Evolutionary conservation across 257 asterid species (phyloP), one percentile per base, ranked within the genome.

Genomic region (Nicotiana benthamiana): DNA sequence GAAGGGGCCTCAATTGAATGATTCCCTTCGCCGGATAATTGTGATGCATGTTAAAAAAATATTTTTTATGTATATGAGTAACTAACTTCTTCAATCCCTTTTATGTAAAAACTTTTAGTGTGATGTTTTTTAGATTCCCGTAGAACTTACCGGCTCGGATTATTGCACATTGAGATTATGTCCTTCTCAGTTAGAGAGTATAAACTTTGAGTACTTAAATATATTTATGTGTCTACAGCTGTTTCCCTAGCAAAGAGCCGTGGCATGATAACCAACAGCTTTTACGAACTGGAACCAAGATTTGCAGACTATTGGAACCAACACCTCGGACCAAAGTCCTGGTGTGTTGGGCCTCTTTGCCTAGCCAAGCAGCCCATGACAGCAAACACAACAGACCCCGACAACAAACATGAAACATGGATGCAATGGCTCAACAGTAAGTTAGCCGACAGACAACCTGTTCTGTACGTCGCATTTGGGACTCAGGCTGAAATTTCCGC

Each of bases 401-500:
- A 32, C 27, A 40, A 59, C 4, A 81, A 85, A 24, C 79, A 66
- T 46, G 80, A 88, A 4, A 40, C 15, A 2, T 84, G 90, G 68
- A 57, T 84, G 17, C 62, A 65, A 2, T 92, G 90, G 84, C 87
- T 94, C 70, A 92, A 94, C 15, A 72, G 43, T 15, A 91, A 85
- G 20, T 27, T 82, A 53, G 75, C 81, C 1, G 24, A 67, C 18
- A 85, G 84, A 17, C 83, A 66, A 1, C 70, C 86, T 2, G 96
- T 94, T 74, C 0, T 94, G 80, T 94, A 91, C 27, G 93, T 93
- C 0, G 88, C 97, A 32, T 94, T 94, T 13, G 97, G 98, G 5
- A 83, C 97, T 16, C 98, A 94, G 43, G 97, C 97, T 0, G 89
- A 89, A 1, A 67, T 94, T 1, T 74, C 92, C 6, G 26, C 60